phyloP scores from a whole-genome alignment of 176 grass and related monocot species.

The Paspalum vaginatum region DNA sequence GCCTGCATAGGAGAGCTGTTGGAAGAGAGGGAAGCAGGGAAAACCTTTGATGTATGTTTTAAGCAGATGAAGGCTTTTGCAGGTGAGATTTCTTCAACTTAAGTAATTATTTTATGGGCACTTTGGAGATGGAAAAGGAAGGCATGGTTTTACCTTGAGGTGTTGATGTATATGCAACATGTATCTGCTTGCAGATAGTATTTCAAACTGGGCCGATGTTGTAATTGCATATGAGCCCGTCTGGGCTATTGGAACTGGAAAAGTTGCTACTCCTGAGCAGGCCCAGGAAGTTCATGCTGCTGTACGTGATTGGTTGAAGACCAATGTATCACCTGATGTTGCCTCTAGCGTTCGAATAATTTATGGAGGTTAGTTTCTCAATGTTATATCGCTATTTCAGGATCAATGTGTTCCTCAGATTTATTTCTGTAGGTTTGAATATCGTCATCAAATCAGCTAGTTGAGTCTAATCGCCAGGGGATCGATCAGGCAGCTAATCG shows the following conservation, averaged over 20 bases:
- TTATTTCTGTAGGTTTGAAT: too few species aligned
- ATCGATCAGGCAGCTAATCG: too few species aligned
- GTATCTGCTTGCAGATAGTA: slow-evolving; percentile 65
- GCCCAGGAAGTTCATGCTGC: slow-evolving; percentile 95
- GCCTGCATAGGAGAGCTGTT: slow-evolving; percentile 94
- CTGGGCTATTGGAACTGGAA: slow-evolving; percentile 98
- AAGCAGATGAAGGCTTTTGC: slow-evolving; percentile 91
- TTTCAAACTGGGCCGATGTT: slow-evolving; percentile 80
- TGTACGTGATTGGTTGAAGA: slow-evolving; percentile 91
- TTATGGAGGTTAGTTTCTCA: slow-evolving; percentile 76
- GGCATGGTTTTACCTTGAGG: not conserved
- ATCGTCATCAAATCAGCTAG: too few species aligned
- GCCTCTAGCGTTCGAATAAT: slow-evolving; percentile 88
- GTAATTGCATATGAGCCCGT: slow-evolving; percentile 98
- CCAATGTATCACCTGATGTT: slow-evolving; percentile 86
- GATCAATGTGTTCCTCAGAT: not conserved
- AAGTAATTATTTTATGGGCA: not conserved
- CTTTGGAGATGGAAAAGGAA: slow-evolving; percentile 22
- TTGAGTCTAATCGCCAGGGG: too few species aligned
- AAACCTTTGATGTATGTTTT: slow-evolving; percentile 99
- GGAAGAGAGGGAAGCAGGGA: slow-evolving; percentile 96
- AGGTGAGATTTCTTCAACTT: slow-evolving; percentile 49
- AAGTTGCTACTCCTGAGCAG: slow-evolving; percentile 89
- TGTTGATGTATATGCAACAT: slow-evolving; percentile 26
- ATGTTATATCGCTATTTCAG: not conserved